Base-by-base conservation (phyloP, 305 asterid species). In the Withania somnifera region DNA sequence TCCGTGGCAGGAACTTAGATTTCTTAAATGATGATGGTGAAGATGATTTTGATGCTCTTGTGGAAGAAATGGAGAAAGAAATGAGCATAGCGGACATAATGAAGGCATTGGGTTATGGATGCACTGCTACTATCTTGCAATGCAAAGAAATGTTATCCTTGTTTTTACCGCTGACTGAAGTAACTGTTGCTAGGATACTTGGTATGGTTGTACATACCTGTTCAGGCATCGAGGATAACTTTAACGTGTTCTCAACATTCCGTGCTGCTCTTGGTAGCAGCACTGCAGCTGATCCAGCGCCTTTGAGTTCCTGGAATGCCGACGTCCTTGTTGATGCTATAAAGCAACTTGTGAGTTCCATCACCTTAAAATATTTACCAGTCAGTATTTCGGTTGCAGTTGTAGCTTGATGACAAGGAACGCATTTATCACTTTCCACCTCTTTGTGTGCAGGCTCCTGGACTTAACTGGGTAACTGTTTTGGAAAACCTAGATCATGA, bases 1-100 rank as follows among this genome's bases (percentile, higher is more conserved):
- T 77, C 79, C 75, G 82, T 82, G 82, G 84, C 90, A 93, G 98
- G 88, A 91, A 88, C 86, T 85, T 92, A 81, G 91, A 91, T 81
- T 78, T 86, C 85, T 81, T 87, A 50, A 87, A 83, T 64, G 97
- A 90, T 57, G 92, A 84, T 0, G 88, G 85, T 51, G 92, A 90
- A 86, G 97, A 92, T 84, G 97, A 97, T 90, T 93, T 94, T 86
- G 98, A 93, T 87, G 90, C 90, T 85, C 86, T 97, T 84, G 89
- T 94, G 86, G 97, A 92, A 45, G 98, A 94, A 84, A 91, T 94
- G 98, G 98, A 94, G 92, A 92, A 90, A 87, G 98, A 92, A 89
- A 91, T 91, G 90, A 91, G 93, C 90, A 91, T 97, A 91, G 93
- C 98, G 61, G 98, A 92, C 81, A 89, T 92, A 82, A 90, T 97